Conservation (phyloP, 148 eudicot species). For the Vaccinium corymbosum region DNA sequence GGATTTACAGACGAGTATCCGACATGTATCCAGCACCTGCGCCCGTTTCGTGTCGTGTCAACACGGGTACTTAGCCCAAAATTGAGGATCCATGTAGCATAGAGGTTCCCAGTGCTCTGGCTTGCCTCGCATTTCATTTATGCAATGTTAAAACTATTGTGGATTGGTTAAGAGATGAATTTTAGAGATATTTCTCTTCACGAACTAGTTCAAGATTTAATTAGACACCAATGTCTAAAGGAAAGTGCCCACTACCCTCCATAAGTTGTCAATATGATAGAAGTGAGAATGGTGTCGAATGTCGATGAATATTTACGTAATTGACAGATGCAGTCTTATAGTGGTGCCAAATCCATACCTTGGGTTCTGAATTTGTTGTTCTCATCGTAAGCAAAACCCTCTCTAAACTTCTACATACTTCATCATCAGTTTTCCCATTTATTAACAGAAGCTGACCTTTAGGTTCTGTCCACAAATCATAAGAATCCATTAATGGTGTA, state of each 20-base stretch:
- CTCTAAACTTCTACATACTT: conserved; percentile 80
- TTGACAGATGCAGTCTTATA: background rate
- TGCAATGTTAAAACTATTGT: background rate
- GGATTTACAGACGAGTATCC: too few relatives aligned
- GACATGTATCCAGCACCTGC: too few relatives aligned
- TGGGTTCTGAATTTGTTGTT: conserved; percentile 83
- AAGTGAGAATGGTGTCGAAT: background rate
- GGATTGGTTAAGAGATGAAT: background rate
- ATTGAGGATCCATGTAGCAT: too few relatives aligned
- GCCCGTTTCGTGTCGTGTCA: too few relatives aligned
- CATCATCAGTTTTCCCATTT: conserved; percentile 92
- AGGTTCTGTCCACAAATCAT: conserved; percentile 62
- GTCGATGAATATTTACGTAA: background rate
- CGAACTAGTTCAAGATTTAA: conserved; percentile 8
- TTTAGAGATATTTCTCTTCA: background rate
- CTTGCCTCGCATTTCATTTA: background rate
- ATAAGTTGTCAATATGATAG: background rate
- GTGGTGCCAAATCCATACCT: conserved; percentile 41
- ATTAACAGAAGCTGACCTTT: conserved; percentile 89
- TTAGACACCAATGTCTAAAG: background rate
- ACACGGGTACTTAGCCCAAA: too few relatives aligned
- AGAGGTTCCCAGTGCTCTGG: background rate
- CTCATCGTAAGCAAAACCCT: conserved; percentile 91
- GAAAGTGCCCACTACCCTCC: background rate
- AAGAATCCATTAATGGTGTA: conserved; percentile 2